Evolutionary conservation across 768 basidiomycete species (phyloP).

Genomic region (Suillus variegatus): DNA sequence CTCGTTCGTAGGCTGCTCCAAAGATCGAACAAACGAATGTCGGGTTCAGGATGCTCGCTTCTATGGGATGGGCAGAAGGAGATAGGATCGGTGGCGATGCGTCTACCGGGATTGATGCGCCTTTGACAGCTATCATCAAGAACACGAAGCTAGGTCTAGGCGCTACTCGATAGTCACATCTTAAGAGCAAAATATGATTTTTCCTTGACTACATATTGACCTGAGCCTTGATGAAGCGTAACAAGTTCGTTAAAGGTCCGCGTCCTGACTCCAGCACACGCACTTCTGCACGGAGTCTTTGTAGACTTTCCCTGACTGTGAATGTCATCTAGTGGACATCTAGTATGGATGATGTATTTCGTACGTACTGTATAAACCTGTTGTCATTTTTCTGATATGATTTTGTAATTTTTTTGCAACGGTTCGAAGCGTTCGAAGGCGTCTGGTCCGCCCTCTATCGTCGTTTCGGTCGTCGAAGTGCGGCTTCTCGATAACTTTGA

Average conservation of each 20-base stretch:
- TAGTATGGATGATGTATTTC: too few relatives aligned
- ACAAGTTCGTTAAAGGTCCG: not conserved
- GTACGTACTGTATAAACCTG: too few relatives aligned
- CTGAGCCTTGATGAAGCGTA: not conserved
- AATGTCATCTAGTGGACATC: too few relatives aligned
- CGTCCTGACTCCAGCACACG: not conserved
- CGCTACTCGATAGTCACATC: slow-evolving; percentile 37
- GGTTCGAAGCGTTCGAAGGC: too few relatives aligned
- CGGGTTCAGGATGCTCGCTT: slow-evolving; percentile 83
- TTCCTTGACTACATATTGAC: not conserved
- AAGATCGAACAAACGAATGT: slow-evolving; percentile 80
- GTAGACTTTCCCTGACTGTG: too few relatives aligned
- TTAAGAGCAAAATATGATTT: not conserved
- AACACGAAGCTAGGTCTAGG: slow-evolving; percentile 84
- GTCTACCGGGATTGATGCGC: slow-evolving; percentile 66
- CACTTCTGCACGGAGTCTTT: not conserved
- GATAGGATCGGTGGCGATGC: slow-evolving; percentile 63
- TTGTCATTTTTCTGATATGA: too few relatives aligned
- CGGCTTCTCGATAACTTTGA: too few relatives aligned
- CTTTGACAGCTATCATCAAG: slow-evolving; percentile 85
- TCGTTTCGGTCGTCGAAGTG: too few relatives aligned
- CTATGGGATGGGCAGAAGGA: slow-evolving; percentile 93
- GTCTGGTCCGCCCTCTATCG: too few relatives aligned
- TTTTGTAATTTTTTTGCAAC: too few relatives aligned
- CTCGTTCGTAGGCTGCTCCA: slow-evolving; percentile 60